A percentile compares a stretch with the other conserved stretches of the same genome.
These are phyloP conservation scores for Nitzschia sp. DNA, from an alignment of 108 stramenopile genomes.

Conservation along the genomic window DNA sequence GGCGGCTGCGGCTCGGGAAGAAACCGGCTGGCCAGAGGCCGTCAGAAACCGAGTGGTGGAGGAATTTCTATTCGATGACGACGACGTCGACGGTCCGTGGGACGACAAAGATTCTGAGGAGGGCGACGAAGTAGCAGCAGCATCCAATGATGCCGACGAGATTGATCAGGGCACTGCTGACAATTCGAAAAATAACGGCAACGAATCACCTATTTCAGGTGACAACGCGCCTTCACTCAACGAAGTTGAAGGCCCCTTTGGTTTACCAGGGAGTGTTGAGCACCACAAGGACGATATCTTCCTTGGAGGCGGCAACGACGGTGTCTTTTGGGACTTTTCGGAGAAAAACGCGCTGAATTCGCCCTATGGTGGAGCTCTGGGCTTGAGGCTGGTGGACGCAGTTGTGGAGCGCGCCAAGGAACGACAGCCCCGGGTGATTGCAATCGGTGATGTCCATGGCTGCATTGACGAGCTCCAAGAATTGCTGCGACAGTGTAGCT, in stretches of 20 bases:
- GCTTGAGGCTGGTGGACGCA: constrained; percentile 75
- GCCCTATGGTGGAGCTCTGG: constrained; percentile 69
- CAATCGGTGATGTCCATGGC: constrained; percentile 93
- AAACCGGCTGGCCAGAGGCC: constrained; percentile 64
- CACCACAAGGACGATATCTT: constrained; percentile 65
- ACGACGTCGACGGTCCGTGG: constrained; percentile 48
- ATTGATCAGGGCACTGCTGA: background rate
- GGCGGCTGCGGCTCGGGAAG: constrained; percentile 66
- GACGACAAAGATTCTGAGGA: constrained; percentile 11
- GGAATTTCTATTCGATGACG: constrained; percentile 80
- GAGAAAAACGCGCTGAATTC: constrained; percentile 47
- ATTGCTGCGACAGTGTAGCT: constrained; percentile 84
- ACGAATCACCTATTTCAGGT: too few species aligned
- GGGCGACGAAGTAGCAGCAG: constrained; percentile 3
- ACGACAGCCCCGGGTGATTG: constrained; percentile 79
- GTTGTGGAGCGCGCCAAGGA: constrained; percentile 64
- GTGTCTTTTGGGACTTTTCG: constrained; percentile 72
- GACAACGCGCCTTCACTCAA: constrained; percentile 11
- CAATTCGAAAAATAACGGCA: background rate
- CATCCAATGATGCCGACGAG: constrained; percentile 18
- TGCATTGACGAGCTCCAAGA: constrained; percentile 91
- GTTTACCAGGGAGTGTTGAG: constrained; percentile 56
- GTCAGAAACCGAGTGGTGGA: constrained; percentile 70
- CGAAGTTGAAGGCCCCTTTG: constrained; percentile 58
- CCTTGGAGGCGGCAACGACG: constrained; percentile 70